These are phyloP conservation scores for Eutypella sp. DNA, from an alignment of 2,329 filamentous ascomycete species.

Conservation along the genomic window DNA sequence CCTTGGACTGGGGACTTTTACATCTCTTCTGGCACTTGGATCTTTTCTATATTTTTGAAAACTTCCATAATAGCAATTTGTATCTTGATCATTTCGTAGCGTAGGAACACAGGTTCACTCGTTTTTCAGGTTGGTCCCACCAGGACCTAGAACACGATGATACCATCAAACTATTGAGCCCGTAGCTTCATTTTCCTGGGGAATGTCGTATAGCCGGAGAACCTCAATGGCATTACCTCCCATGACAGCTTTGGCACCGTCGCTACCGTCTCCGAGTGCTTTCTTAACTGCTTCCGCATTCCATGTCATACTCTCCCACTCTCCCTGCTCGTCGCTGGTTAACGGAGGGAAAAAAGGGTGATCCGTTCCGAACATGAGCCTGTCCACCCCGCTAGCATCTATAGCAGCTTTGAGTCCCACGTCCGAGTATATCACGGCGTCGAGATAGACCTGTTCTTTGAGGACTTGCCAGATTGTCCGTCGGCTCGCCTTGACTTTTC, in stretches of 20 bases:
- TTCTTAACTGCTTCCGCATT: constrained; percentile 38
- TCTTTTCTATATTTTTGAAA: no score
- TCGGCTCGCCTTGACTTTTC: constrained; percentile 44
- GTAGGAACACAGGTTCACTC: no score
- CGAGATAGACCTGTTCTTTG: constrained; percentile 74
- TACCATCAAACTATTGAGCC: no score
- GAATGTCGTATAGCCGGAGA: constrained; percentile 18
- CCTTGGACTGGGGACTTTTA: no score
- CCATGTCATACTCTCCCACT: constrained; percentile 65
- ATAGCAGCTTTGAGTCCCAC: constrained; percentile 68
- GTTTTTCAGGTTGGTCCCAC: no score
- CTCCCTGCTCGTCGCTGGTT: constrained; percentile 52
- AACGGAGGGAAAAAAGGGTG: constrained; percentile 83
- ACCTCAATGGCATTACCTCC: constrained; percentile 27
- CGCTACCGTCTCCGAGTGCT: constrained; percentile 23
- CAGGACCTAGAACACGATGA: no score
- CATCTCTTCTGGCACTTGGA: no score
- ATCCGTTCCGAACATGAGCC: constrained; percentile 77
- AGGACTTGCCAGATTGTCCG: constrained; percentile 53
- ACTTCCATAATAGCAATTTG: no score
- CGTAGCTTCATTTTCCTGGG: not conserved
- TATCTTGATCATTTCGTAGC: no score
- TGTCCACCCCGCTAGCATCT: constrained; percentile 61
- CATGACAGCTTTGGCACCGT: constrained; percentile 24
- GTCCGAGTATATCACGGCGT: constrained; percentile 79